phyloP scores from a whole-genome alignment of 108 stramenopile genomes.

The Seminavis robusta region DNA sequence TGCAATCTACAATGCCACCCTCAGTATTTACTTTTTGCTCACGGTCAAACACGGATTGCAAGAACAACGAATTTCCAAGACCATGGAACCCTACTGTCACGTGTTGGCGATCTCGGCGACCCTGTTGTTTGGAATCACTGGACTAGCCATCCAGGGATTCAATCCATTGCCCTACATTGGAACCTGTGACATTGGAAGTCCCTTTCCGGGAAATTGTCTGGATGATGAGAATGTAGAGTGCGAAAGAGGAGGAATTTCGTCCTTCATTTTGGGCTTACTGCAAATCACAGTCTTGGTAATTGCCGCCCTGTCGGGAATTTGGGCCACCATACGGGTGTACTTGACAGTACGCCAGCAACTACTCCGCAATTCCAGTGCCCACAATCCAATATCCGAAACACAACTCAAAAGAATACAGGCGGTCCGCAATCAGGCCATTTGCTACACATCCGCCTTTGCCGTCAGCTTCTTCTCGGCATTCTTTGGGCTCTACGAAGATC shows the following conservation, averaged over 20 bases:
- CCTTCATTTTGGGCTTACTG: too few relatives aligned
- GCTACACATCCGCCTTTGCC: too few relatives aligned
- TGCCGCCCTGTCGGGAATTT: too few relatives aligned
- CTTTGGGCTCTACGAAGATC: too few relatives aligned
- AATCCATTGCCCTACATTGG: not conserved
- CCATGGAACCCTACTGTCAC: not conserved
- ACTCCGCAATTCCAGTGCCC: too few relatives aligned
- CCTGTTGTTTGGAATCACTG: not conserved
- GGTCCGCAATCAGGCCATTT: too few relatives aligned
- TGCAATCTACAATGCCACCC: slow-evolving; percentile 1
- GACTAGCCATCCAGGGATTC: not conserved
- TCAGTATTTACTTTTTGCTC: slow-evolving; percentile 6
- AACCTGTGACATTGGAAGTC: not conserved
- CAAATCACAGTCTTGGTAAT: too few relatives aligned
- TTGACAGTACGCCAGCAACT: too few relatives aligned
- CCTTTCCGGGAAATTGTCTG: not conserved
- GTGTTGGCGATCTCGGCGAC: not conserved
- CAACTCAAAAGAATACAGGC: too few relatives aligned
- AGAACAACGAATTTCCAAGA: not conserved
- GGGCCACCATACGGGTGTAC: too few relatives aligned
- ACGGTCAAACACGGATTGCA: not conserved
- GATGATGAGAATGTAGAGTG: not conserved
- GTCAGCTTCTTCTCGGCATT: too few relatives aligned
- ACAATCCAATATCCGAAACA: too few relatives aligned
- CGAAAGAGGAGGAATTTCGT: not conserved